Base-by-base conservation (phyloP, 106 monocot genomes). In the Narthecium ossifragum region DNA sequence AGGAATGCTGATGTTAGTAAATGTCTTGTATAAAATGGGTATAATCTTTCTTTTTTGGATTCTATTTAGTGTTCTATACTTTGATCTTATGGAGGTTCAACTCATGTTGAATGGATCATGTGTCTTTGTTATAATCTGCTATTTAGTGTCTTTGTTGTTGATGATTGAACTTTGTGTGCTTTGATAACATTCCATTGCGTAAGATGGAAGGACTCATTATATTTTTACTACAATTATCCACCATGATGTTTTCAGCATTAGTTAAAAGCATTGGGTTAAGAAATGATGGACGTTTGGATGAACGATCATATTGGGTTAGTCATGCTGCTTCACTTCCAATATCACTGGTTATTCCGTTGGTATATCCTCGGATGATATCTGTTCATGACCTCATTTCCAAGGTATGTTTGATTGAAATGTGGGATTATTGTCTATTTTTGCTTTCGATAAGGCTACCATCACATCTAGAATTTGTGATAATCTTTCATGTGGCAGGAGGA, bases 281-380 rank as follows among this genome's bases (percentile, higher is more conserved):
- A 59, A 87, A 82, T 85, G 98, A 99, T 77, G 91, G 81, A 26
- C 70, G 88, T 62, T 77, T 91, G 38, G 98, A 99, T 85, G 98
- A 99, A 7, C 78, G 98, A 14, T 81, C 87, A 12, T 92, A 85
- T 62, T 99, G 98, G 98, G 77, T 62, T n/a, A 73, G 45, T 51
- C 88, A 57, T 65, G 79, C 61, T 25, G 43, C 74, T 39, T 69
- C 72, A 29, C 75, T 99, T 65, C 77, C 91, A 57, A 71, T 81
- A 20, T 40, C 72, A 12, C 26, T 88, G 53, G 79, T 77, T 64
- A 77, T 88, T 74, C 86, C 98, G 52, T 67, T 87, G 34, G 91
- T 99, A 49, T 91, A 88, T 77, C 98, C 98, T 20, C 78, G 98
- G 70, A 84, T 99, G 90, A 81, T 99, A 41, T 53, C 88, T 6